phyloP scores from a whole-genome alignment of 495 filamentous ascomycete genomes.

The Lepidopterella palustris region DNA sequence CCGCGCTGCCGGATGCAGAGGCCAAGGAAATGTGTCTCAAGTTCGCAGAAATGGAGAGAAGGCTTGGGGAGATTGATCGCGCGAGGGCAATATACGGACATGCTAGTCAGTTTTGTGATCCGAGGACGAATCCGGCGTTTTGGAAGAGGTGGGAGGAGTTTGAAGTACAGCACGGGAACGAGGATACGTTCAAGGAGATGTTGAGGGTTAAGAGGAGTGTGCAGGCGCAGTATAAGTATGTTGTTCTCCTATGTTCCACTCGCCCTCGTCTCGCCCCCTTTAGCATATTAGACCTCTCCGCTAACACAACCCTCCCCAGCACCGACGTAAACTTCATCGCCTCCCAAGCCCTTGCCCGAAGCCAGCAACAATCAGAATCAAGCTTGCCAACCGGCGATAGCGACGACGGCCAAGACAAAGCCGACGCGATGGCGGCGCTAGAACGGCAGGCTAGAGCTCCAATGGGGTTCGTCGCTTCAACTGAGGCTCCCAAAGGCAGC shows the following conservation, averaged over 20 bases:
- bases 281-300: not conserved
- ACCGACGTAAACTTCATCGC: constrained; percentile 99
- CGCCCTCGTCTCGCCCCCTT: not conserved
- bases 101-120: constrained; percentile 95
- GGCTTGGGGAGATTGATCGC: constrained; percentile 93
- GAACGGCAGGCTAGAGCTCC: constrained; percentile 87
- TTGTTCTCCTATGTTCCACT: constrained; percentile 6
- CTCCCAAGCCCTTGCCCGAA: constrained; percentile 83
- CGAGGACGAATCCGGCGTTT: constrained; percentile 78
- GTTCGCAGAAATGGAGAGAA: constrained; percentile 97
- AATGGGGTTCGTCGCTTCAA: constrained; percentile 84
- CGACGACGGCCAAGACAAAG: constrained; percentile 38
- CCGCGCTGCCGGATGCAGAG: constrained; percentile 85
- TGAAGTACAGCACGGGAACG: constrained; percentile 95
- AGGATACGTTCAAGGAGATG: constrained; percentile 99
- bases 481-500: constrained; percentile 69
- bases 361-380: constrained; percentile 54
- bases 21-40: constrained; percentile 98
- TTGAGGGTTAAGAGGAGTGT: constrained; percentile 94
- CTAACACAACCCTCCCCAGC: constrained; percentile 34
- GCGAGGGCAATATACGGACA: constrained; percentile 94
- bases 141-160: constrained; percentile 98
- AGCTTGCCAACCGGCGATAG: constrained; percentile 25
- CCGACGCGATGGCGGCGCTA: constrained; percentile 84
- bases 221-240: constrained; percentile 88